Percentiles rank a stretch among this genome's conserved stretches.
phyloP scores from a whole-genome alignment of 2,329 filamentous ascomycete species.

The Fusarium armeniacum region DNA sequence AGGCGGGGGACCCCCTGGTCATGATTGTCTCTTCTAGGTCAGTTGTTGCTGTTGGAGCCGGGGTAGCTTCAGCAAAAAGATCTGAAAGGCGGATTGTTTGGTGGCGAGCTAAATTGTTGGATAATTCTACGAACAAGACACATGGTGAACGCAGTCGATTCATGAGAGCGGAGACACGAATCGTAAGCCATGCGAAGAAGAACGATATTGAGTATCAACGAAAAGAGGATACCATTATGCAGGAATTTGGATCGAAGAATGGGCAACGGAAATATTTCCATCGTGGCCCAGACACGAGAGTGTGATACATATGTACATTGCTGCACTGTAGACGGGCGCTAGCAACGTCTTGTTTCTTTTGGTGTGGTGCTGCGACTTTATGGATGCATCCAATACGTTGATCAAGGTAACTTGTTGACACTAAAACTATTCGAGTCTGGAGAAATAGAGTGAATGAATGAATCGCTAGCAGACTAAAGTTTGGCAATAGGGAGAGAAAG shows the following conservation, averaged over 20 bases:
- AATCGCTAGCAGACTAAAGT: conserved; percentile 21
- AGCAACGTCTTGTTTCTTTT: conserved; percentile 41
- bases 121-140: conserved; percentile 22
- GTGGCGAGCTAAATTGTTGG: conserved; percentile 16
- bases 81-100: conserved; percentile 25
- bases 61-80: conserved; percentile 26
- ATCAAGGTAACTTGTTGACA: conserved; percentile 13
- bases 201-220: not conserved
- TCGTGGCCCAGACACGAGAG: conserved; percentile 5
- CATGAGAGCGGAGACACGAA: conserved; percentile 10
- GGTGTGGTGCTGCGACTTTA: conserved; percentile 31
- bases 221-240: conserved; percentile 1
- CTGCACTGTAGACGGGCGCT: conserved; percentile 37
- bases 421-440: conserved; percentile 10
- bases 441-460: conserved; percentile 33
- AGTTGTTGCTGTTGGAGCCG: conserved; percentile 33
- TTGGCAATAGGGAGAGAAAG: conserved; percentile 8
- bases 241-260: conserved; percentile 32
- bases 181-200: conserved; percentile 1
- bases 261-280: conserved; percentile 28
- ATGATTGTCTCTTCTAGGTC: conserved; percentile 36
- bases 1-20: conserved; percentile 39
- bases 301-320: conserved; percentile 32
- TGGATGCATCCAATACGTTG: conserved; percentile 27
- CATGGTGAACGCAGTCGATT: conserved; percentile 28